phyloP scores from a whole-genome alignment of 148 eudicot genomes.

The Rhododendron molle region DNA sequence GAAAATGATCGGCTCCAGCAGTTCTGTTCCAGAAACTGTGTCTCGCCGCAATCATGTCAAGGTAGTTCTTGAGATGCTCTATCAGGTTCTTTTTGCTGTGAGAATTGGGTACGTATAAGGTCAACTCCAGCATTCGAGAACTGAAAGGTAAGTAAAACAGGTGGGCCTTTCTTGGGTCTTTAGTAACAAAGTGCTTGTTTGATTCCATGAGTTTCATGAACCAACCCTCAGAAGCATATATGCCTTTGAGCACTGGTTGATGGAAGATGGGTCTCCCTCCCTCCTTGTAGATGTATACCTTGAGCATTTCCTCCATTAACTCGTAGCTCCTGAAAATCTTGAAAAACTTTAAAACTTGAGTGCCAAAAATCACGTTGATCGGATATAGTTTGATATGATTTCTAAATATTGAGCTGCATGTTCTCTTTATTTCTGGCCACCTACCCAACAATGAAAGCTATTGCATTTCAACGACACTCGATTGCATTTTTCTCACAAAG shows the following conservation, averaged over 20 bases:
- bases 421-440: not conserved
- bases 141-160: constrained; percentile 40
- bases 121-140: constrained; percentile 20
- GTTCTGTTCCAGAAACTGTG: constrained; percentile 38
- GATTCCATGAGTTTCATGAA: constrained; percentile 35
- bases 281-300: constrained; percentile 37
- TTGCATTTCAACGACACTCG: not conserved
- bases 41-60: constrained; percentile 20
- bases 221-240: constrained; percentile 52
- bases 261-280: constrained; percentile 41
- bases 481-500: not conserved
- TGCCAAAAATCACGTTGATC: no score
- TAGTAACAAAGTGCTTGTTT: constrained; percentile 29
- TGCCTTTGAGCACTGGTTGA: constrained; percentile 29
- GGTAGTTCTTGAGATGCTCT: constrained; percentile 24
- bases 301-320: constrained; percentile 33
- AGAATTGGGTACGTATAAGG: constrained; percentile 29
- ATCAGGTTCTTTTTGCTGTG: constrained; percentile 24
- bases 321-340: constrained; percentile 45
- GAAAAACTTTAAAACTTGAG: not conserved
- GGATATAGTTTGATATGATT: no score
- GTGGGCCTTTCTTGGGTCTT: constrained; percentile 28
- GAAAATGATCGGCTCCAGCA: constrained; percentile 40
- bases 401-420: not conserved
- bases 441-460: not conserved